Evolutionary conservation across 176 grass and related monocot species (phyloP).

Genomic region (Oryza meyeriana): DNA sequence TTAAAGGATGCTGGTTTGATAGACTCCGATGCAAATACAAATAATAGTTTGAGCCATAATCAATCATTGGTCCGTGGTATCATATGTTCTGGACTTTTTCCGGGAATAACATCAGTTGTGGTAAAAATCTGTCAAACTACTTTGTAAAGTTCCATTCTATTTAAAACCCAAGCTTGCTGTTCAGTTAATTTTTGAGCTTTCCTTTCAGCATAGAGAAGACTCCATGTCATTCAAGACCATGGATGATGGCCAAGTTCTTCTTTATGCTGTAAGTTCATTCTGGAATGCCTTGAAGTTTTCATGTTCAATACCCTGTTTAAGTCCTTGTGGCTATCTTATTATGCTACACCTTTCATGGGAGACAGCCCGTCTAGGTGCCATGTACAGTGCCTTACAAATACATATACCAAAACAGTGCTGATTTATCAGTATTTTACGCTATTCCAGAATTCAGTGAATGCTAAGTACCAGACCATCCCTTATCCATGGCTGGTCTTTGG

Average conservation of each 20-base stretch:
- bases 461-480: slow-evolving; percentile 89
- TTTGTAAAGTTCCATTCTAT: background rate
- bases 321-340: background rate
- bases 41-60: slow-evolving; percentile 91
- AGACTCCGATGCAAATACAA: slow-evolving; percentile 60
- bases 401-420: background rate
- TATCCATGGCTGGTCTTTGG: slow-evolving; percentile 96
- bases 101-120: slow-evolving; percentile 91
- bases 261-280: slow-evolving; percentile 84
- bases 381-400: background rate
- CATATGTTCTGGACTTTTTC: slow-evolving; percentile 91
- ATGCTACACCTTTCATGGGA: background rate
- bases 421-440: slow-evolving; percentile 14
- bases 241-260: slow-evolving; percentile 96
- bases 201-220: slow-evolving; percentile 82
- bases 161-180: background rate
- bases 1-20: slow-evolving; percentile 82
- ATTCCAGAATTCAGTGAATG: slow-evolving; percentile 86
- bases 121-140: slow-evolving; percentile 34
- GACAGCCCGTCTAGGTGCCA: background rate
- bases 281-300: background rate
- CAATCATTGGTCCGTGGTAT: slow-evolving; percentile 89
- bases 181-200: slow-evolving; percentile 17
- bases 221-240: slow-evolving; percentile 98
- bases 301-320: background rate